Conservation (phyloP, 768 basidiomycete genomes). For the Kwoniella sp. region DNA sequence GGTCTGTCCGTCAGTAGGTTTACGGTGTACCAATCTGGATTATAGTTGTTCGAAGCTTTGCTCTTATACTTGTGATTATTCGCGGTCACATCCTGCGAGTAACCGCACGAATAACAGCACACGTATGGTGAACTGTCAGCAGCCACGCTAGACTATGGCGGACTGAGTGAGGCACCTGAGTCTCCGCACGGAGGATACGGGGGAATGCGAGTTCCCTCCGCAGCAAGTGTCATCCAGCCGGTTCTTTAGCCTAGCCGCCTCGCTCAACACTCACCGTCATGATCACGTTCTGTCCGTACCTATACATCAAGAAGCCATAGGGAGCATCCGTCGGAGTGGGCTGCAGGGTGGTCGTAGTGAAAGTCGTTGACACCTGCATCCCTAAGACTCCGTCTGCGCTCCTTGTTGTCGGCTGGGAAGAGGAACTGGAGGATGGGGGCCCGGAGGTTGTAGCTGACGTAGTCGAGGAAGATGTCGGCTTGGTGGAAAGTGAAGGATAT, state of each 20-base stretch:
- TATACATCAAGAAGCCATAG: constrained; percentile 8
- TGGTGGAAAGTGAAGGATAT: too few species aligned
- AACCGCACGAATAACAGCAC: too few species aligned
- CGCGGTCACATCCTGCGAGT: constrained; percentile 2
- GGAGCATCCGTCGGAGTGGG: neutral
- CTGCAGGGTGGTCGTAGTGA: neutral
- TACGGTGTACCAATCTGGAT: neutral
- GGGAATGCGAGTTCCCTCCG: too few species aligned
- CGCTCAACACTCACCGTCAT: constrained; percentile 6
- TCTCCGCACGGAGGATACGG: too few species aligned
- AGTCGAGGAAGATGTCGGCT: too few species aligned
- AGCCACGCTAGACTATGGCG: too few species aligned
- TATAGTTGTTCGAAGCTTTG: neutral
- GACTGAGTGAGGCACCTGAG: too few species aligned
- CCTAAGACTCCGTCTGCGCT: neutral
- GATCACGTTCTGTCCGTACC: constrained; percentile 2
- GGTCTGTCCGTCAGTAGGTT: neutral
- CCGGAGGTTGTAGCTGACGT: too few species aligned
- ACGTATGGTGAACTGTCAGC: too few species aligned
- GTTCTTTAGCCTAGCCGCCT: neutral
- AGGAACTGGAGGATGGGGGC: too few species aligned
- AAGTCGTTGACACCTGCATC: neutral
- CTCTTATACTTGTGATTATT: constrained; percentile 3
- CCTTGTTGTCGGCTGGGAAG: neutral
- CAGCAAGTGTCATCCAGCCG: too few species aligned